Evolutionary conservation across 2,329 filamentous ascomycete species (phyloP).

Genomic region (Fusarium vanettenii): DNA sequence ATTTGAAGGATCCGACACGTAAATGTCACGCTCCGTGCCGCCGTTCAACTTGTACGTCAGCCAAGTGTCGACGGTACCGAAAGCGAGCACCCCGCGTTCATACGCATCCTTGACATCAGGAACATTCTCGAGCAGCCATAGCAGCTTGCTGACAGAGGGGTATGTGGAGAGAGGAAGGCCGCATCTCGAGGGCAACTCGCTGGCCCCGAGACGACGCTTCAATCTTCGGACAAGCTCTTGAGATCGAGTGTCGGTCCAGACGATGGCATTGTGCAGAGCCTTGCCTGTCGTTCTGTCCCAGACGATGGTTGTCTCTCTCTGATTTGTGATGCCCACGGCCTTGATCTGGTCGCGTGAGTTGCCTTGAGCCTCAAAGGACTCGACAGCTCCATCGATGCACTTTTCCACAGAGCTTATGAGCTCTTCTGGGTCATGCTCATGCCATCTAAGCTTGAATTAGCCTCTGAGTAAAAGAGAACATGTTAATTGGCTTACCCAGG

Average conservation of each 20-base stretch:
- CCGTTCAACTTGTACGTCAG: conserved; percentile 84
- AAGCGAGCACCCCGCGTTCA: conserved; percentile 76
- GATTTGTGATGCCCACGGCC: conserved; percentile 84
- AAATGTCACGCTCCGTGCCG: conserved; percentile 70
- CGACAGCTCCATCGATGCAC: conserved; percentile 80
- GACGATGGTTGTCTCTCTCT: conserved; percentile 83
- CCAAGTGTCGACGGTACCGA: conserved; percentile 87
- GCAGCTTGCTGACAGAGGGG: conserved; percentile 80
- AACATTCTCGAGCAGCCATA: conserved; percentile 80
- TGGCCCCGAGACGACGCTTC: conserved; percentile 73
- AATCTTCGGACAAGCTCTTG: conserved; percentile 78
- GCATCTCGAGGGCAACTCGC: conserved; percentile 74
- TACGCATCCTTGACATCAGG: conserved; percentile 76
- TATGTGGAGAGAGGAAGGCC: conserved; percentile 86
- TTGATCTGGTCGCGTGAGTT: conserved; percentile 76
- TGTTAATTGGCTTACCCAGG: conserved; percentile 68
- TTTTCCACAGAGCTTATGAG: conserved; percentile 77
- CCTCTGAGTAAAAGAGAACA: background rate
- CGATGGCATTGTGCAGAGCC: conserved; percentile 83
- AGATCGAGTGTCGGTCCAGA: conserved; percentile 87
- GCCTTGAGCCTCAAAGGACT: conserved; percentile 75
- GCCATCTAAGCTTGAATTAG: conserved; percentile 68
- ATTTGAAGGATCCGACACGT: conserved; percentile 84
- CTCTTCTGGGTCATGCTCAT: conserved; percentile 85
- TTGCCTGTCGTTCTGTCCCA: conserved; percentile 84